Percentiles rank a stretch among this genome's conserved stretches.
Conservation (phyloP, 176 grass and related monocot species). For the Ensete ventricosum region DNA sequence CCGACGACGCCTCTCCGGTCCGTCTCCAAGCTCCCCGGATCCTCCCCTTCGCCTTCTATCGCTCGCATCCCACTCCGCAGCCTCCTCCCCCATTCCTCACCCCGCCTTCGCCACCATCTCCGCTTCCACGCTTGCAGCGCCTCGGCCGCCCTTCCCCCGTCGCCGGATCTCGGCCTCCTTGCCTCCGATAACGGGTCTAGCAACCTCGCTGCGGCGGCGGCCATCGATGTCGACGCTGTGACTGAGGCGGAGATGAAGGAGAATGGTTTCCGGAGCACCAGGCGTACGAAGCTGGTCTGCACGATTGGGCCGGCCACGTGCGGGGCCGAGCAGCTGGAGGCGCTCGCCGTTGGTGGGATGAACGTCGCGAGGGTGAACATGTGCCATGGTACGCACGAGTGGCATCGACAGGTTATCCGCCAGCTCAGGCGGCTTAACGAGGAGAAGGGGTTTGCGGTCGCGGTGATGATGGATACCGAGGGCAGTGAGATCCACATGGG, state of each 20-base stretch:
- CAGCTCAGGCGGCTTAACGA: constrained; percentile 71
- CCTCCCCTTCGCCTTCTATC: not conserved
- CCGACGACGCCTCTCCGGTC: not conserved
- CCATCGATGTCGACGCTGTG: constrained; percentile 44
- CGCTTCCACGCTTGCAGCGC: not conserved
- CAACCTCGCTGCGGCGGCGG: not conserved
- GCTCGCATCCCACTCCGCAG: constrained; percentile 6
- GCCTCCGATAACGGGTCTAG: constrained; percentile 26
- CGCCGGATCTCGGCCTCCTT: constrained; percentile 2
- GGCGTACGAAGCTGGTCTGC: constrained; percentile 93
- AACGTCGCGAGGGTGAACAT: constrained; percentile 86
- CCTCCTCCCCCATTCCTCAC: not conserved
- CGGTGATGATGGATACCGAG: constrained; percentile 98
- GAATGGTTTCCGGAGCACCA: constrained; percentile 89
- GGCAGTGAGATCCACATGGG: constrained; percentile 99
- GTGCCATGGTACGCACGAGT: constrained; percentile 86
- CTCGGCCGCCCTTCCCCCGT: constrained; percentile 16
- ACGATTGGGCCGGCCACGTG: constrained; percentile 88
- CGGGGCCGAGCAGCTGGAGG: constrained; percentile 61
- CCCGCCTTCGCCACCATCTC: not conserved
- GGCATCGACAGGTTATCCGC: constrained; percentile 65
- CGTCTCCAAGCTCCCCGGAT: constrained; percentile 6
- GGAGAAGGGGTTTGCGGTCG: constrained; percentile 81
- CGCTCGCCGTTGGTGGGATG: constrained; percentile 82
- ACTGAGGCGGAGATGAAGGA: constrained; percentile 84